These are phyloP conservation scores for Pilatotrama ljubarskyi DNA, from an alignment of 768 basidiomycete genomes.

Conservation along the genomic window DNA sequence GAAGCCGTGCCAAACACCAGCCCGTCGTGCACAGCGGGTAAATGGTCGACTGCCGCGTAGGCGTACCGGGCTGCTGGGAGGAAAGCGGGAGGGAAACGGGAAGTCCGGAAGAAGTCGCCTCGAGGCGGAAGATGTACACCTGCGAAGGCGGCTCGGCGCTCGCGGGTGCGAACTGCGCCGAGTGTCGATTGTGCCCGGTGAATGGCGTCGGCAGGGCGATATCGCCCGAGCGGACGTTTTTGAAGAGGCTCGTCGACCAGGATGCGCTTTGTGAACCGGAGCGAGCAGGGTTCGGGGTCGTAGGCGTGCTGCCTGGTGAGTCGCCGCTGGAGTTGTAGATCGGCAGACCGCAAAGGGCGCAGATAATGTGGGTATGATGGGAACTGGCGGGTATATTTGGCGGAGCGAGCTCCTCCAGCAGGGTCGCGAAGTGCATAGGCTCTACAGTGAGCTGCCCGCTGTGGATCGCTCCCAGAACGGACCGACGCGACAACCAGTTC, in stretches of 20 bases:
- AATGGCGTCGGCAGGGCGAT: slow-evolving; percentile 19
- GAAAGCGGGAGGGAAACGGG: slow-evolving; percentile 28
- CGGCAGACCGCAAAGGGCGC: slow-evolving; percentile 75
- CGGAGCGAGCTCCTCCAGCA: slow-evolving; percentile 57
- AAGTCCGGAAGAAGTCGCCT: slow-evolving; percentile 32
- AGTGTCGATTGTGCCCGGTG: slow-evolving; percentile 5
- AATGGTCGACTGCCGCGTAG: slow-evolving; percentile 42
- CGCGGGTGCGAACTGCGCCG: slow-evolving; percentile 28
- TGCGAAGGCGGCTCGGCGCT: slow-evolving; percentile 38
- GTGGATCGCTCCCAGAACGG: slow-evolving; percentile 82
- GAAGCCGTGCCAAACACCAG: slow-evolving; percentile 84
- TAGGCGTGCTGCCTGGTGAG: slow-evolving; percentile 28
- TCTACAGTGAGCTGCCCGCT: slow-evolving; percentile 87
- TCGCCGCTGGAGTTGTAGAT: slow-evolving; percentile 42
- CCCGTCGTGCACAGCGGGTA: slow-evolving; percentile 82
- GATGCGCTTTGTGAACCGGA: slow-evolving; percentile 34
- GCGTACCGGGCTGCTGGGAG: slow-evolving; percentile 25
- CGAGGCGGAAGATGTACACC: slow-evolving; percentile 70
- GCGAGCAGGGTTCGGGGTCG: slow-evolving; percentile 38
- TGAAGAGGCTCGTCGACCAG: slow-evolving; percentile 63
- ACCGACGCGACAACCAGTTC: slow-evolving; percentile 90
- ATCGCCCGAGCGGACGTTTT: slow-evolving; percentile 46
- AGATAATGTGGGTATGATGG: slow-evolving; percentile 56
- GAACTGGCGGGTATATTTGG: slow-evolving; percentile 45
- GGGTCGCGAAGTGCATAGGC: slow-evolving; percentile 64